Percentiles rank a stretch among this genome's conserved stretches.
Evolutionary conservation across 768 basidiomycete species (phyloP).

Genomic region (Naganishia randhawae): DNA sequence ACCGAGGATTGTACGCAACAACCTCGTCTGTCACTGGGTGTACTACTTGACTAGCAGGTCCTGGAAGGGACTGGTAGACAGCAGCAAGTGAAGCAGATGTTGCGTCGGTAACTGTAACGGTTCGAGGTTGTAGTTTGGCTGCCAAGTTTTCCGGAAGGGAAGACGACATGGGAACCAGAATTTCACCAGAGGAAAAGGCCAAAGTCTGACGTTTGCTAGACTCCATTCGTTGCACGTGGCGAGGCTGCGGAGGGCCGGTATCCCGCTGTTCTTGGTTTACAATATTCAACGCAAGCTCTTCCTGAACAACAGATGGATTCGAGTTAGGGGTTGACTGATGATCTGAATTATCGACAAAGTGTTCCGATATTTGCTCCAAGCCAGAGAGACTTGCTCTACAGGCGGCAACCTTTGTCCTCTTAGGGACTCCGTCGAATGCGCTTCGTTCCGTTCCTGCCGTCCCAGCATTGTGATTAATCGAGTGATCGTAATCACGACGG

Average conservation of each 20-base stretch:
- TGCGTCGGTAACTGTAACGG: background rate
- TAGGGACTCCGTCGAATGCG: background rate
- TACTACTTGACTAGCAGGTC: background rate
- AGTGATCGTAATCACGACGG: background rate
- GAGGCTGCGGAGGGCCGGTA: too few species aligned
- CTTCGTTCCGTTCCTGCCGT: background rate
- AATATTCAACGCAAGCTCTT: background rate
- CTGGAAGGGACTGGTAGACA: background rate
- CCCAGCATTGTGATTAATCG: background rate
- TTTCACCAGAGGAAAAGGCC: too few species aligned
- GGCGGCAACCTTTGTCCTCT: background rate
- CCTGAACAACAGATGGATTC: background rate
- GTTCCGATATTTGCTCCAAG: background rate
- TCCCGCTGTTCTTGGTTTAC: background rate
- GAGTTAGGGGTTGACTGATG: background rate
- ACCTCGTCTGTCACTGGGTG: background rate
- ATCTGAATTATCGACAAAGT: background rate
- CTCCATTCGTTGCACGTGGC: too few species aligned
- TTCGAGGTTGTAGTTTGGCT: slow-evolving; percentile 5
- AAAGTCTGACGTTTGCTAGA: too few species aligned
- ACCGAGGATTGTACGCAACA: slow-evolving; percentile 9
- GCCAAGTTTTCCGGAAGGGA: background rate
- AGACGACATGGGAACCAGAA: too few species aligned
- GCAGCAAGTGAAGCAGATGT: background rate
- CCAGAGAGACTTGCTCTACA: too few species aligned